Conservation (phyloP, 2,329 filamentous ascomycete species). For the Ceratocystis harringtonii region DNA sequence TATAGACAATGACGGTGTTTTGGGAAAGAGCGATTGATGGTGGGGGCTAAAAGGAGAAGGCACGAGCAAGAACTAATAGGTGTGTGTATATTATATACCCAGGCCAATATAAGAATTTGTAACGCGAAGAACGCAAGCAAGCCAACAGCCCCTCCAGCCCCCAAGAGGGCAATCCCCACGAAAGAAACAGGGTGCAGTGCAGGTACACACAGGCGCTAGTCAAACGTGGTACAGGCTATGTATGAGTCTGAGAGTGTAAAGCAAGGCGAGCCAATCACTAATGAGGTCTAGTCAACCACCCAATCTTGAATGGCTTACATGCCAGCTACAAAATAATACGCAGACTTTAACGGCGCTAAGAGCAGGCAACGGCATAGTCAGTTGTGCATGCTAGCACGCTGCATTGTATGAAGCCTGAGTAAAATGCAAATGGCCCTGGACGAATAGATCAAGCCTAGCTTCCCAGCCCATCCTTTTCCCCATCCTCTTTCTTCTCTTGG, state of each 20-base stretch:
- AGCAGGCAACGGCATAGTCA: too few species aligned
- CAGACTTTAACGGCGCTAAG: too few species aligned
- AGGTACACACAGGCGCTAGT: not conserved
- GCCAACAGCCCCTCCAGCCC: too few species aligned
- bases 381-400: too few species aligned
- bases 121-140: not conserved
- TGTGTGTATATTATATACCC: conserved; percentile 4
- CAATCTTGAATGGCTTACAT: too few species aligned
- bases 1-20: not conserved
- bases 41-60: conserved; percentile 5
- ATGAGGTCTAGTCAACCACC: too few species aligned
- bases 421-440: too few species aligned
- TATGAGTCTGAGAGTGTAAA: not conserved
- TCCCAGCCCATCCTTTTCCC: too few species aligned
- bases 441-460: too few species aligned
- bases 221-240: not conserved
- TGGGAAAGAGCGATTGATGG: not conserved
- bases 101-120: not conserved
- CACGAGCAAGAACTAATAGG: conserved; percentile 18
- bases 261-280: not conserved
- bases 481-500: not conserved
- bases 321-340: too few species aligned
- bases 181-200: not conserved
- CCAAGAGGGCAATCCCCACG: too few species aligned
- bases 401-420: too few species aligned